Base-by-base conservation (phyloP, 306 rosid genomes). In the Begonia fuchsioides region DNA sequence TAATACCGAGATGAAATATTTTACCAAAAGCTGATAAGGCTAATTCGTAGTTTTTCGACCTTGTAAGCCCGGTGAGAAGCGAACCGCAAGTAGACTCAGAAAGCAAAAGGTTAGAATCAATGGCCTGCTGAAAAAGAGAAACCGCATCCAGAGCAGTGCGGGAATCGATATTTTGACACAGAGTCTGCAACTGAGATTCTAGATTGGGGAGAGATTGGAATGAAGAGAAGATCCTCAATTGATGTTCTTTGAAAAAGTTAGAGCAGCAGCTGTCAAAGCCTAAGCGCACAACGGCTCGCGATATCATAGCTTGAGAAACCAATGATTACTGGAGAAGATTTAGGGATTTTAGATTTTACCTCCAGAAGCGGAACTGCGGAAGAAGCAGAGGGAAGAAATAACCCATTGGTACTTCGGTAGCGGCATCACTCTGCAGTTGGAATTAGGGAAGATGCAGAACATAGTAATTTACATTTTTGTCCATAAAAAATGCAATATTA, bases 41-140 rank as follows among this genome's bases (percentile, higher is more conserved):
- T 17, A 59, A 50, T 16, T 73, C 71, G 49, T 78, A 53, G 13
- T 53, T 68, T 38, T 68, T 72, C 0, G 80, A 73, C 70, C 59
- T 71, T 0, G 74, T 61, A 11, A 90, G 78, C 50, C 60, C 54
- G 32, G 66, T 62, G 3, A 90, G 60, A n/a, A 88, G 83, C 39
- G 67, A 60, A 61, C 62, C 72, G 68, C 82, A 78, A 38, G 69
- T 13, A 17, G 57, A 49, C 17, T 54, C 63, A 13, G 84, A 68
- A 20, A 76, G 90, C 8, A 49, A 32, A 13, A 59, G 56, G 56
- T 55, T 43, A 10, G 86, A 66, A 38, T 67, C 76, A n/a, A 78
- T 20, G 44, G 78, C 53, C 3, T 49, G 60, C 49, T 70, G 52
- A 54, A 88, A 88, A 20, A 66, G 68, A 4, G 84, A 76, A 68